These are phyloP conservation scores for Entomortierella lignicola DNA, from an alignment of 192 early-diverging fungal species.

Conservation along the genomic window DNA sequence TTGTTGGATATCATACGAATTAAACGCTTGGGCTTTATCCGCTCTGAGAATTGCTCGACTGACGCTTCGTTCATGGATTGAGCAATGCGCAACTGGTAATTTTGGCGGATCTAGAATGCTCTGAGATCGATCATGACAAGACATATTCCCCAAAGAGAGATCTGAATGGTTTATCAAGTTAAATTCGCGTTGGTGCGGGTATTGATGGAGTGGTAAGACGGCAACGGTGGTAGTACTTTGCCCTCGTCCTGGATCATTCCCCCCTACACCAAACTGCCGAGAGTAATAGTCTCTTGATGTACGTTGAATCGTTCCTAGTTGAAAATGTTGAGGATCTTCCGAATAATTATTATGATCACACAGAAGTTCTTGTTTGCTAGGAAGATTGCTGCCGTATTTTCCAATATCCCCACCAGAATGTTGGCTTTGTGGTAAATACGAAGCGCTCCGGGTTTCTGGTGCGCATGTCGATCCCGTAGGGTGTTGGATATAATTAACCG, in stretches of 20 bases:
- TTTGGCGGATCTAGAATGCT: slow-evolving; percentile 10
- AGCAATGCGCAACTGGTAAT: too few species aligned
- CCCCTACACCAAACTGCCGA: slow-evolving; percentile 12
- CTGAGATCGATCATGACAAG: slow-evolving; percentile 33
- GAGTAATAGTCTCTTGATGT: slow-evolving; percentile 16
- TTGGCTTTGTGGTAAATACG: background rate
- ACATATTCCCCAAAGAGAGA: slow-evolving; percentile 28
- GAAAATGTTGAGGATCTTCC: slow-evolving; percentile 10
- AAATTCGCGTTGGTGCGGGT: background rate
- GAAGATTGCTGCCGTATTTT: background rate
- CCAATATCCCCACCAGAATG: background rate
- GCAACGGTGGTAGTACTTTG: slow-evolving; percentile 28
- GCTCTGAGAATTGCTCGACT: slow-evolving; percentile 28
- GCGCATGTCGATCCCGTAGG: background rate
- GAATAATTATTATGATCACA: slow-evolving; percentile 10
- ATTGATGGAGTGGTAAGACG: background rate
- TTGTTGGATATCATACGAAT: slow-evolving; percentile 16
- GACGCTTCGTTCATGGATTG: slow-evolving; percentile 26
- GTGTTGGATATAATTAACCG: background rate
- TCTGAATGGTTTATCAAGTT: slow-evolving; percentile 1
- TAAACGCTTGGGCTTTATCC: slow-evolving; percentile 9
- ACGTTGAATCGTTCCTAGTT: slow-evolving; percentile 35
- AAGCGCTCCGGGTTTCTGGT: slow-evolving; percentile 11
- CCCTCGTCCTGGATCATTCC: background rate
- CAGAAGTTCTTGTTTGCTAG: slow-evolving; percentile 2